These are phyloP conservation scores for Dictyostelium firmibasis DNA, from an alignment of 78 protist genomes.

Conservation along the genomic window DNA sequence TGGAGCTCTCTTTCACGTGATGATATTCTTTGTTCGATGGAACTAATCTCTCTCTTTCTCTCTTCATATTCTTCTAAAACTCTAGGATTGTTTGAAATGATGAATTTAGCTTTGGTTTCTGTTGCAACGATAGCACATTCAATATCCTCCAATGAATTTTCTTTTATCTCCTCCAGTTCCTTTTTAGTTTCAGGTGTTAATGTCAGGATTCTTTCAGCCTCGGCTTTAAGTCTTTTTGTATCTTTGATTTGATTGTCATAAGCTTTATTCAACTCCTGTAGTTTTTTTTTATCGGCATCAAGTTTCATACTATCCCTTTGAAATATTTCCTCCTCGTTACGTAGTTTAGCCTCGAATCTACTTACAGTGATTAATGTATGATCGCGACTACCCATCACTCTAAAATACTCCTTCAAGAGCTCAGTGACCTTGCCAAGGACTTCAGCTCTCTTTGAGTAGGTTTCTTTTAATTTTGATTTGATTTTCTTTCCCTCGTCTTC, in stretches of 20 bases:
- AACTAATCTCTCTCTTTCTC: slow-evolving; percentile 58
- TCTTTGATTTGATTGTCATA: background rate
- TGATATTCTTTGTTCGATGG: background rate
- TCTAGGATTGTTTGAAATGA: slow-evolving; percentile 43
- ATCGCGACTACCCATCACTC: background rate
- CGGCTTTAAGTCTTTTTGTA: background rate
- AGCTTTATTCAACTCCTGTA: background rate
- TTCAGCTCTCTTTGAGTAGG: background rate
- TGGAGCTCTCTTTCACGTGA: background rate
- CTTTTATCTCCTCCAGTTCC: background rate
- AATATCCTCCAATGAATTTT: slow-evolving; percentile 20
- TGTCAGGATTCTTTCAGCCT: background rate
- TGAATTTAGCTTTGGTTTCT: slow-evolving; percentile 9
- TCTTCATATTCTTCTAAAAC: slow-evolving; percentile 79
- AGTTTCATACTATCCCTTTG: background rate
- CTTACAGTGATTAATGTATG: background rate
- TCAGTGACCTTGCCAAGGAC: background rate
- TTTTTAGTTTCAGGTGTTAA: background rate
- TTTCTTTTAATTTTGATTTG: background rate
- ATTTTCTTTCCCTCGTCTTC: background rate
- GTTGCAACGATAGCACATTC: slow-evolving; percentile 20
- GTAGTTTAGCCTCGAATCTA: background rate
- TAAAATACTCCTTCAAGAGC: background rate
- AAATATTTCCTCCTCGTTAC: background rate
- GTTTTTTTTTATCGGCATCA: background rate